Evolutionary conservation across 2,329 filamentous ascomycete species (phyloP).

Genomic region (Diaporthe sp.): DNA sequence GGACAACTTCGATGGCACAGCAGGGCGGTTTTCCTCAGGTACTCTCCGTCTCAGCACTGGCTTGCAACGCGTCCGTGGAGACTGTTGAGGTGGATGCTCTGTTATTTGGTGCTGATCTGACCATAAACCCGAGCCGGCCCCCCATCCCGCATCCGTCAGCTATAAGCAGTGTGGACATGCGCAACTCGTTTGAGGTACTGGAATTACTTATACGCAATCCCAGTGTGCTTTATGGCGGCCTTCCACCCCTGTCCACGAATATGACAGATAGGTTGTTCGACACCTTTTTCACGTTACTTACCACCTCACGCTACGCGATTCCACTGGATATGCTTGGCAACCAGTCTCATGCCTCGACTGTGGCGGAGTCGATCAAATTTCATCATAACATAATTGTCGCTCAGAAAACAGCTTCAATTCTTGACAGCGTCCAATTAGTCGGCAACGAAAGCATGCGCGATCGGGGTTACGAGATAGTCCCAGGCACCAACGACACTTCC

Average conservation of each 20-base stretch:
- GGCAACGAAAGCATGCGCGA: too few relatives aligned
- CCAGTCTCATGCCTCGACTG: not conserved
- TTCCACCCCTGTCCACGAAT: not conserved
- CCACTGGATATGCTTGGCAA: not conserved
- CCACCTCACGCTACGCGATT: not conserved
- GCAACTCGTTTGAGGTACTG: not conserved
- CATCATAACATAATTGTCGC: not conserved
- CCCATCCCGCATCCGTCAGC: not conserved
- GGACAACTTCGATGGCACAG: not conserved
- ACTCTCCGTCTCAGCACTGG: not conserved
- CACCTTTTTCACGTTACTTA: not conserved
- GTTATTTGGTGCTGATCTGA: not conserved
- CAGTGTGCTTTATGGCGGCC: too few relatives aligned
- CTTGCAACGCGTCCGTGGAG: not conserved
- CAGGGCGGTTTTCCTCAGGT: not conserved
- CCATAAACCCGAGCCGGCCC: not conserved
- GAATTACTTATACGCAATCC: too few relatives aligned
- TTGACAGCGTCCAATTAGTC: not conserved
- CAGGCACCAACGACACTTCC: not conserved
- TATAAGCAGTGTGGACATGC: not conserved
- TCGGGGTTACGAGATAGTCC: not conserved
- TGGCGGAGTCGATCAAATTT: not conserved
- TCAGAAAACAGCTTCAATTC: not conserved
- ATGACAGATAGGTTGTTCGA: not conserved
- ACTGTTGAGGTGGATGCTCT: not conserved